Percentiles rank a stretch among this genome's conserved stretches.
These are phyloP conservation scores for Kwoniella sp. DNA, from an alignment of 768 basidiomycete species.

Conservation along the genomic window DNA sequence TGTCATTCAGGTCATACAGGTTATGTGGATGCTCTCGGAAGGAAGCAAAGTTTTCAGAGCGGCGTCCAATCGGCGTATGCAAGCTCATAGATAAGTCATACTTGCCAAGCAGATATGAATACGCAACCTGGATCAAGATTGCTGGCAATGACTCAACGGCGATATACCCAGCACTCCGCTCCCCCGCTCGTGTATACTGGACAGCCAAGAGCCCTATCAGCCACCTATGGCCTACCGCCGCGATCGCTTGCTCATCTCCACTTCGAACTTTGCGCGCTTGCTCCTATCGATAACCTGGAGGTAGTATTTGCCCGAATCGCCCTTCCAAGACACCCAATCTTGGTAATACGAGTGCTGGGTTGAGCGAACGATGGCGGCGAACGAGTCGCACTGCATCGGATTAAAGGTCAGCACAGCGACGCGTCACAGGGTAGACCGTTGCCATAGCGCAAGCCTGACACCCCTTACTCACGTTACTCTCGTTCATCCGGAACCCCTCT, in stretches of 20 bases:
- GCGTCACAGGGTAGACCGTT: background rate
- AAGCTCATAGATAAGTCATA: too few relatives aligned
- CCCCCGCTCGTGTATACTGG: too few relatives aligned
- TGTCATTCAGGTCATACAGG: too few relatives aligned
- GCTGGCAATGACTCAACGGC: too few relatives aligned
- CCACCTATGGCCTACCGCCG: background rate
- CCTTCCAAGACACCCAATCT: slow-evolving; percentile 46
- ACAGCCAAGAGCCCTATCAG: too few relatives aligned
- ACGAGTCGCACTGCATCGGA: slow-evolving; percentile 36
- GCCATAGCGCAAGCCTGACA: background rate
- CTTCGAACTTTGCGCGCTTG: slow-evolving; percentile 35
- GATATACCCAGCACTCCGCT: too few relatives aligned
- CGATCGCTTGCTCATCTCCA: slow-evolving; percentile 22
- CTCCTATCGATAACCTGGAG: slow-evolving; percentile 39
- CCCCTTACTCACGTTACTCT: slow-evolving; percentile 64
- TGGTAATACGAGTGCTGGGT: slow-evolving; percentile 29
- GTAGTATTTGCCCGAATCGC: slow-evolving; percentile 38
- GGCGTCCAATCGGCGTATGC: too few relatives aligned
- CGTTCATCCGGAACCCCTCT: slow-evolving; percentile 67
- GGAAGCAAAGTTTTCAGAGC: too few relatives aligned
- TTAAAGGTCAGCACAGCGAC: background rate
- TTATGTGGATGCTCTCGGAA: too few relatives aligned
- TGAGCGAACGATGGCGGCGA: slow-evolving; percentile 34
- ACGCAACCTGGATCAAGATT: too few relatives aligned
- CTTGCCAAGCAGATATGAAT: too few relatives aligned